Percentiles rank a stretch among this genome's conserved stretches.
Conservation (phyloP, 208 protist genomes). For the Leishmania braziliensis region DNA sequence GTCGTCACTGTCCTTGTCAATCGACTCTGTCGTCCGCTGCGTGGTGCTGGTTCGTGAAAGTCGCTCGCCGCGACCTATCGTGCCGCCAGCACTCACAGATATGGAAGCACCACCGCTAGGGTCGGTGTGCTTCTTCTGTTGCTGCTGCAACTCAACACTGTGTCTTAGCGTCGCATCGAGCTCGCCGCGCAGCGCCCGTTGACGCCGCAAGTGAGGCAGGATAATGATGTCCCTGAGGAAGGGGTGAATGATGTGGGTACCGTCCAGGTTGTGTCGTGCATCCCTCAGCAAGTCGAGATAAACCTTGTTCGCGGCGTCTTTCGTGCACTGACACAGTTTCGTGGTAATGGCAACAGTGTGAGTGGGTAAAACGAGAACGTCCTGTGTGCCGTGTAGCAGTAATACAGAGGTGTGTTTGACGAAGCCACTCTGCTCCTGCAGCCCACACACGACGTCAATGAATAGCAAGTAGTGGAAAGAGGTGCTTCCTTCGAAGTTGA, state of each 20-base stretch:
- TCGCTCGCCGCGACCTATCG: neutral
- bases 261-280: constrained; percentile 44
- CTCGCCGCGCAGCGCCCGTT: constrained; percentile 10
- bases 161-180: no score
- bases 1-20: neutral
- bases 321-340: constrained; percentile 33
- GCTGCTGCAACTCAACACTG: no score
- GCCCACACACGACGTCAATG: constrained; percentile 30
- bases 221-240: constrained; percentile 59
- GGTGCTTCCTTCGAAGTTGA: constrained; percentile 33
- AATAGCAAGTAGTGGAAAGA: constrained; percentile 49
- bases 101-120: no score
- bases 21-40: neutral
- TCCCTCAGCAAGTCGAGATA: constrained; percentile 33
- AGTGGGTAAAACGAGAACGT: constrained; percentile 30
- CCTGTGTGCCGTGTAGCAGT: constrained; percentile 44
- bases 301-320: constrained; percentile 29
- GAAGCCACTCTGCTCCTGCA: constrained; percentile 41
- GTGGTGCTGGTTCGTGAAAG: no score
- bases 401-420: constrained; percentile 38
- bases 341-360: constrained; percentile 44
- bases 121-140: no score
- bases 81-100: neutral
- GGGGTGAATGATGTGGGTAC: constrained; percentile 34
- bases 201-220: constrained; percentile 33